Evolutionary conservation across 2,329 filamentous ascomycete species (phyloP).

Genomic region (Pseudogymnoascus sp.): DNA sequence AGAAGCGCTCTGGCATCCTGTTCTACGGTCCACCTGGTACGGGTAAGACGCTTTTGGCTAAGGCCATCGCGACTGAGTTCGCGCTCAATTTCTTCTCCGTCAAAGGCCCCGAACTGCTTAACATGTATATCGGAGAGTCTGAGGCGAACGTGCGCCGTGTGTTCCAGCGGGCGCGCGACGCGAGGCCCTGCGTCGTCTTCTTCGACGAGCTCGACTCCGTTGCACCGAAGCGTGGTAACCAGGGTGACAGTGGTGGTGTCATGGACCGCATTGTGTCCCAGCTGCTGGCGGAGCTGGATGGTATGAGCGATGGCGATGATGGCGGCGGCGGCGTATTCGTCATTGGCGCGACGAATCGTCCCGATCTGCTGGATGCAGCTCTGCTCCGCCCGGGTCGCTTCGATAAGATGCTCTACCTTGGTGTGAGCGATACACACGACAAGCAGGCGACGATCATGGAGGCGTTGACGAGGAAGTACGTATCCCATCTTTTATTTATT

Average conservation of each 20-base stretch:
- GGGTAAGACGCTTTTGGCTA: constrained; percentile 85
- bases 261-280: constrained; percentile 98
- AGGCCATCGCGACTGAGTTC: constrained; percentile 89
- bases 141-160: constrained; percentile 87
- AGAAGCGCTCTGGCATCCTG: constrained; percentile 88
- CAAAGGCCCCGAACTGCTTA: constrained; percentile 83
- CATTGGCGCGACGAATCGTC: constrained; percentile 91
- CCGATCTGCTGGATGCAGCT: constrained; percentile 85
- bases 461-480: constrained; percentile 86
- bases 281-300: constrained; percentile 87
- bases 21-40: constrained; percentile 90
- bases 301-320: constrained; percentile 91
- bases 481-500: constrained; percentile 20
- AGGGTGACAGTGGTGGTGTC: constrained; percentile 92
- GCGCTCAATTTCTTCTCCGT: constrained; percentile 92
- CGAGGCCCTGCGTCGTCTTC: constrained; percentile 82
- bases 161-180: constrained; percentile 79
- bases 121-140: constrained; percentile 95
- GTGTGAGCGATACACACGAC: constrained; percentile 91
- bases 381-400: constrained; percentile 84
- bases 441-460: constrained; percentile 94
- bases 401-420: constrained; percentile 97
- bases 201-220: constrained; percentile 92
- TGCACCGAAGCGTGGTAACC: constrained; percentile 91
- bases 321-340: constrained; percentile 82